Conservation (phyloP, 1,139 yeast genomes). For the Candida sojae region DNA sequence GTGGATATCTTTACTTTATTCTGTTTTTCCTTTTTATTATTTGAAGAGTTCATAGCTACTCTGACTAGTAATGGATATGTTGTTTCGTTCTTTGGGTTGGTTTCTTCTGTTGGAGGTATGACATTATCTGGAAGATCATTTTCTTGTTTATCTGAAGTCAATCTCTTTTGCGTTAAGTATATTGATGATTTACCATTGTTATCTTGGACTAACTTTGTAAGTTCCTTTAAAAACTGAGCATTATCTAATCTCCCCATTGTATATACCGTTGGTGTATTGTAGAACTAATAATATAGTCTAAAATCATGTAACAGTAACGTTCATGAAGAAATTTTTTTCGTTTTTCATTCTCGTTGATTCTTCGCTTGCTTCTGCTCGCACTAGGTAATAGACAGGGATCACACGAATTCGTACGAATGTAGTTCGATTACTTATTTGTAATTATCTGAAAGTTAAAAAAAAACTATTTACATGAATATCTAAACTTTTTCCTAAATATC, state of each 20-base stretch:
- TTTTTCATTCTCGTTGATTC: neutral
- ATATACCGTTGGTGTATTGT: neutral
- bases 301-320: no score
- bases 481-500: conserved; percentile 11
- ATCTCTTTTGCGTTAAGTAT: conserved; percentile 46
- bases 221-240: conserved; percentile 35
- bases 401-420: neutral
- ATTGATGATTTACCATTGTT: conserved; percentile 45
- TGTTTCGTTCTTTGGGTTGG: conserved; percentile 15
- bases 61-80: conserved; percentile 55
- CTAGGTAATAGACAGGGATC: neutral
- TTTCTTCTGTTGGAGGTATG: conserved; percentile 13
- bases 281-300: no score
- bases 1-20: conserved; percentile 62
- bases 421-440: neutral
- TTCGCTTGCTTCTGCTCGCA: neutral
- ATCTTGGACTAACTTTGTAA: conserved; percentile 26
- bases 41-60: conserved; percentile 57
- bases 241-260: conserved; percentile 42
- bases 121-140: conserved; percentile 43
- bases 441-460: neutral
- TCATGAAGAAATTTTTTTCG: neutral
- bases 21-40: conserved; percentile 33
- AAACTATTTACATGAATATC: conserved; percentile 1
- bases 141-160: conserved; percentile 20